Percentiles rank a stretch among this genome's conserved stretches.
phyloP scores from a whole-genome alignment of 495 filamentous ascomycete species.

The Lasiosphaeris hirsuta region DNA sequence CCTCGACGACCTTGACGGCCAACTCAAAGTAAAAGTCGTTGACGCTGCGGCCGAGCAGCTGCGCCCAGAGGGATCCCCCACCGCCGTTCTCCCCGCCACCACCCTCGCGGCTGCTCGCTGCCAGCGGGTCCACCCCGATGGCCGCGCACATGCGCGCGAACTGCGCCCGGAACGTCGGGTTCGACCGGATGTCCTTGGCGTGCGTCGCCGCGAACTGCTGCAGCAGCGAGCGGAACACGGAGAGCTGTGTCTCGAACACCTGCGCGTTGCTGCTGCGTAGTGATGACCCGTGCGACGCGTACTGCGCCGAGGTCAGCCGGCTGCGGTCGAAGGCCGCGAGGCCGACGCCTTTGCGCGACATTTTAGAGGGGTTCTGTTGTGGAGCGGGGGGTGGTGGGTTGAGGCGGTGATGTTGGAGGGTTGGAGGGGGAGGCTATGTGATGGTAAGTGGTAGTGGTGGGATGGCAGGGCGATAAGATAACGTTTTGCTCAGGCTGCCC shows the following conservation, averaged over 20 bases:
- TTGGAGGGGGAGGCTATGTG: background rate
- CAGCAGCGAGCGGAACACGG: conserved; percentile 89
- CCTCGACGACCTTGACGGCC: conserved; percentile 87
- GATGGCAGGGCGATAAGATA: conserved; percentile 23
- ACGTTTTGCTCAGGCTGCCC: no score
- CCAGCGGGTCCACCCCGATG: conserved; percentile 90
- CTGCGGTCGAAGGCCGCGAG: conserved; percentile 87
- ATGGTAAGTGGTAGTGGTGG: conserved; percentile 1
- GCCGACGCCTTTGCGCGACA: conserved; percentile 74
- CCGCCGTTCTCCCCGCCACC: conserved; percentile 43
- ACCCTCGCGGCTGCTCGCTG: conserved; percentile 71
- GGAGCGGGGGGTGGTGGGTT: background rate
- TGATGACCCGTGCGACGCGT: conserved; percentile 81
- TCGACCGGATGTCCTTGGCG: conserved; percentile 89
- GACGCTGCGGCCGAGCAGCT: conserved; percentile 83
- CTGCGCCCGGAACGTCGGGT: conserved; percentile 90
- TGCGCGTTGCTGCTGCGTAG: conserved; percentile 76
- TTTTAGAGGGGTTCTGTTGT: no score
- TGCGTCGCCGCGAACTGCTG: conserved; percentile 94
- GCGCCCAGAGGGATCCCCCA: conserved; percentile 78
- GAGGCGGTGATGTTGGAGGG: background rate
- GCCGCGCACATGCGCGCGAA: conserved; percentile 98
- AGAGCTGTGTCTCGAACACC: conserved; percentile 84
- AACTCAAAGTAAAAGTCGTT: conserved; percentile 99
- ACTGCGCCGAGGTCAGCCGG: conserved; percentile 74